Conservation (phyloP, 352 stramenopile genomes). For the Phytophthora sp. region DNA sequence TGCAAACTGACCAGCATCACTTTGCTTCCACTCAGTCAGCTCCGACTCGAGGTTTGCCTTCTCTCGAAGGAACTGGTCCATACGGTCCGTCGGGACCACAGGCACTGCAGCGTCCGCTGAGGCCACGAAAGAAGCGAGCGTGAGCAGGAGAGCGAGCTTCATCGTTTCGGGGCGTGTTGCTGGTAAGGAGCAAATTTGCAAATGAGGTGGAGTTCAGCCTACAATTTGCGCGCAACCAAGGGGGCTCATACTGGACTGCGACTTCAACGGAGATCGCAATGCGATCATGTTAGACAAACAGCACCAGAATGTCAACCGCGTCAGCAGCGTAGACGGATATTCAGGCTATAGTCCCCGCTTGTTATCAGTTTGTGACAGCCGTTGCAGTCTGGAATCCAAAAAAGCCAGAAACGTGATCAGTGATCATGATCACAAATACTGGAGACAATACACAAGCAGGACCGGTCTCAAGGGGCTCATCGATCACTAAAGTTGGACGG, state of each 20-base stretch:
- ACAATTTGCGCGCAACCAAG: too few relatives aligned
- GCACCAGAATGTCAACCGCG: not conserved
- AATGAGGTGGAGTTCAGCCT: conserved; percentile 32
- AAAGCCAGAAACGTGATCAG: too few relatives aligned
- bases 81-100: conserved; percentile 37
- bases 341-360: conserved; percentile 22
- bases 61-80: conserved; percentile 56
- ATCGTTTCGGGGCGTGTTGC: conserved; percentile 27
- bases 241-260: not conserved
- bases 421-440: too few relatives aligned
- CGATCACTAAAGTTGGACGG: too few relatives aligned
- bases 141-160: conserved; percentile 44
- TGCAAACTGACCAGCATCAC: conserved; percentile 52
- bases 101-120: conserved; percentile 23
- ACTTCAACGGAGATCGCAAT: conserved; percentile 4
- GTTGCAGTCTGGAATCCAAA: too few relatives aligned
- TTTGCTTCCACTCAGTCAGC: conserved; percentile 58
- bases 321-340: conserved; percentile 6
- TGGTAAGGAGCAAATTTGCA: conserved; percentile 43
- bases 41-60: conserved; percentile 46
- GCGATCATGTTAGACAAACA: conserved; percentile 11
- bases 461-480: too few relatives aligned
- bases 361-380: conserved; percentile 32
- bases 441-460: too few relatives aligned
- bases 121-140: conserved; percentile 24